Conservation (phyloP, 140 eudicot genomes). For the Oenanthe javanica region DNA sequence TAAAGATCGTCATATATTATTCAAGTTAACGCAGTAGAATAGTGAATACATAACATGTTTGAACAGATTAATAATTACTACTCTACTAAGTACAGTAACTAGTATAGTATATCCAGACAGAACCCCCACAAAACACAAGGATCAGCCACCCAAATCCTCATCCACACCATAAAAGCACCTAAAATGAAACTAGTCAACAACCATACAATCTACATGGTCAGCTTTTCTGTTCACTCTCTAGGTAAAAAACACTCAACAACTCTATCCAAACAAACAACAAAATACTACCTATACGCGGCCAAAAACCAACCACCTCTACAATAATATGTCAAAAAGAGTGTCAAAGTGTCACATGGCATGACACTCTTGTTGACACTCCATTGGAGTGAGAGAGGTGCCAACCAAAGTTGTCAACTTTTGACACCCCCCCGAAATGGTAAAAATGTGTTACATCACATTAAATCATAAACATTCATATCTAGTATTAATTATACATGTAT, state of each 20-base stretch:
- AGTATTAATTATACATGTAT: no score
- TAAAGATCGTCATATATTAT: no score
- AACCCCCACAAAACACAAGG: constrained; percentile 17
- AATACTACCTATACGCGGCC: constrained; percentile 30
- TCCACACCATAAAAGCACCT: constrained; percentile 10
- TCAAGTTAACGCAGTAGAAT: neutral
- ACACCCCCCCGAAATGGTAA: no score
- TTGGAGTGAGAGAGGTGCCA: no score
- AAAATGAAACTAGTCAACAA: constrained; percentile 13
- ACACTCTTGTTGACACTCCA: no score
- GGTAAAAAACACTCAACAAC: constrained; percentile 29
- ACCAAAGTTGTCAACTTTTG: no score
- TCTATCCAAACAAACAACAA: constrained; percentile 54
- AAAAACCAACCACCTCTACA: constrained; percentile 24
- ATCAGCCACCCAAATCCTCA: constrained; percentile 15
- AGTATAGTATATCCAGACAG: constrained; percentile 4
- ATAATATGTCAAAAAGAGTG: neutral
- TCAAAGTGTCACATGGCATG: no score
- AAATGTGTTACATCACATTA: no score
- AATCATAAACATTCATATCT: no score
- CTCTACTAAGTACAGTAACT: no score
- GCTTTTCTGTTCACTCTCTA: constrained; percentile 11
- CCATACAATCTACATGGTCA: constrained; percentile 15
- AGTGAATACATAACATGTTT: neutral
- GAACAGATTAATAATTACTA: no score